These are phyloP conservation scores for Phylloporus sp. DNA, from an alignment of 768 basidiomycete species.

Conservation along the genomic window DNA sequence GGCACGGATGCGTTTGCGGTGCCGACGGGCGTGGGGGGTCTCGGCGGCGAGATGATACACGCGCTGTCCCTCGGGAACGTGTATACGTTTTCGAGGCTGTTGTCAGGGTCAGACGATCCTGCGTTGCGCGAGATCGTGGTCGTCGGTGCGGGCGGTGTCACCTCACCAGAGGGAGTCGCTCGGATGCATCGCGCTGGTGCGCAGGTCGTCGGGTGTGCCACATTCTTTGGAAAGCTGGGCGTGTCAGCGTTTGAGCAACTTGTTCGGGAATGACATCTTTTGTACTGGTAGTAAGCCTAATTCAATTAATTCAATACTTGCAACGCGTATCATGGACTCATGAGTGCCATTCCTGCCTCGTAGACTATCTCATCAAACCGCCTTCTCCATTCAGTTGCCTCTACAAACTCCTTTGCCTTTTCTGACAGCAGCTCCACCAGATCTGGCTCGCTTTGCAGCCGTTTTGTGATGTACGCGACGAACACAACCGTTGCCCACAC, in stretches of 20 bases:
- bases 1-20: slow-evolving; percentile 46
- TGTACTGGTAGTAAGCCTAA: no score
- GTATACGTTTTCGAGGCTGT: slow-evolving; percentile 51
- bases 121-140: slow-evolving; percentile 50
- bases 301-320: no score
- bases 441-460: slow-evolving; percentile 35
- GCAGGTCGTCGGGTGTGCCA: slow-evolving; percentile 62
- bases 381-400: neutral
- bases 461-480: slow-evolving; percentile 42
- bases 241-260: slow-evolving; percentile 50
- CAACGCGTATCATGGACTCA: neutral
- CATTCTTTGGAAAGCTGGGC: slow-evolving; percentile 52
- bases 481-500: slow-evolving; percentile 50
- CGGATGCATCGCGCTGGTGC: slow-evolving; percentile 80
- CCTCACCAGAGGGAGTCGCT: slow-evolving; percentile 49
- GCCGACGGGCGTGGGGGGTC: slow-evolving; percentile 62
- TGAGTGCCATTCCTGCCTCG: slow-evolving; percentile 8
- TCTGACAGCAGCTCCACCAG: slow-evolving; percentile 39
- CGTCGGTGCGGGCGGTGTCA: slow-evolving; percentile 84
- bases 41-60: slow-evolving; percentile 77
- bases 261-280: slow-evolving; percentile 6
- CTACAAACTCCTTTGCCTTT: slow-evolving; percentile 42
- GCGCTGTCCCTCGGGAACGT: slow-evolving; percentile 78
- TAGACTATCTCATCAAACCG: slow-evolving; percentile 21
- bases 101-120: slow-evolving; percentile 39